Base-by-base conservation (phyloP, 2,329 filamentous ascomycete genomes). In the Alternaria solani region DNA sequence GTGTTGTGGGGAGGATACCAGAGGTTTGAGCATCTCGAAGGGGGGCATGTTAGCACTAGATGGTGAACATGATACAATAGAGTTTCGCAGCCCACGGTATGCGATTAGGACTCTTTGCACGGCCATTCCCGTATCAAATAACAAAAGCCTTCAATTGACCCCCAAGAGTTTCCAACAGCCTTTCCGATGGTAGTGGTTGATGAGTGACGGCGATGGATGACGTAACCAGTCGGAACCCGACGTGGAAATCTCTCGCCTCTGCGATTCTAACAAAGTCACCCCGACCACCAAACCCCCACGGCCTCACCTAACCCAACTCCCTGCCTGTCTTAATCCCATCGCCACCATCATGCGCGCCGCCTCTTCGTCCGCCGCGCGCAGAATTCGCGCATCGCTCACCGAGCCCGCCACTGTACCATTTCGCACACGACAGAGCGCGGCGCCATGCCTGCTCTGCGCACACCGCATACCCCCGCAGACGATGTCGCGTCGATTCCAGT, bases 381-480 rank as follows among this genome's bases (percentile, higher is more conserved):
- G 67, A 62, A 65, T 78, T n/a, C 72, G 73, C 60, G 52, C 69
- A 49, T 53, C 66, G 18, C 38, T 73, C 36, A 48, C 55, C 20
- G 20, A 23, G 20, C 20, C 20, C 20, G 20, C 20, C 20, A 23
- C 20, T 23, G 20, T 23, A 23, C 20, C 66, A 2, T 57, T 67
- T 26, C 67, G 63, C 46, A 57, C 63, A 30, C 67, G 61, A 61
- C 68, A 54, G 61, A 61, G 51, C 38, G 48, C 63, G 47, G 51
- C 66, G 51, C 62, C 69, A 64, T 77, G 71, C 42, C 46, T 75
- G 25, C 58, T 72, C 53, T 76, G 69, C 66, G 53, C 66, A 11
- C 60, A 70, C 47, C 57, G 58, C 20, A 59, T 59, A 55, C 43
- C 63, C 18, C 49, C 61, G 28, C 62, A 51, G 42, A 14, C 30